Conservation (phyloP, 306 rosid genomes). For the Malus asiatica region DNA sequence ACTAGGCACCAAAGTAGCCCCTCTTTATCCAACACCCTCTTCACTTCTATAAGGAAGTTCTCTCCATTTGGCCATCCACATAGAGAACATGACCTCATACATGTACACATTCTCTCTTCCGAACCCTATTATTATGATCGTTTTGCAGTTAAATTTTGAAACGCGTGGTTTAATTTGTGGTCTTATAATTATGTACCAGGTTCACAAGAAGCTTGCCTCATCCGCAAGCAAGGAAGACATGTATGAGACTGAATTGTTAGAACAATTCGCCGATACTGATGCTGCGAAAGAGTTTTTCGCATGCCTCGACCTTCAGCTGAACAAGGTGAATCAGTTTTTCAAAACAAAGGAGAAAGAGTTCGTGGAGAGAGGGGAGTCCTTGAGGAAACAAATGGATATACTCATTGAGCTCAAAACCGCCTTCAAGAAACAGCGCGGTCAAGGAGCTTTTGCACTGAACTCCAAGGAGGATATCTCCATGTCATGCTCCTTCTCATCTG, state of each 20-base stretch:
- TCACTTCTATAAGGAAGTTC: slow-evolving; percentile 48
- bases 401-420: slow-evolving; percentile 59
- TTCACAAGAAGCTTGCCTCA: slow-evolving; percentile 76
- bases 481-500: slow-evolving; percentile 69
- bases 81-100: slow-evolving; percentile 78
- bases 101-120: slow-evolving; percentile 37
- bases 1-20: slow-evolving; percentile 19
- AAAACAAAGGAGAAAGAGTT: slow-evolving; percentile 73
- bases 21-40: slow-evolving; percentile 30
- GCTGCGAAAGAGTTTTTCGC: slow-evolving; percentile 82
- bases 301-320: slow-evolving; percentile 77
- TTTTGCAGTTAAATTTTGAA: neutral
- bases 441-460: slow-evolving; percentile 32
- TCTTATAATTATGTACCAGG: slow-evolving; percentile 30
- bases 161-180: neutral
- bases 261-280: slow-evolving; percentile 68
- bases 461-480: slow-evolving; percentile 79
- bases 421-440: slow-evolving; percentile 39
- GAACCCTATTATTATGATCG: neutral
- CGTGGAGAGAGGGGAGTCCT: slow-evolving; percentile 76
- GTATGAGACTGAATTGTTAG: slow-evolving; percentile 89
- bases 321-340: slow-evolving; percentile 80
- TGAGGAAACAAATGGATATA: slow-evolving; percentile 79
- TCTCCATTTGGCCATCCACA: slow-evolving; percentile 56
- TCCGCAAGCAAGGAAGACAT: slow-evolving; percentile 68